Evolutionary conservation across 371 early-diverging fungal genomes (phyloP).

Genomic region (Mucor sp.): DNA sequence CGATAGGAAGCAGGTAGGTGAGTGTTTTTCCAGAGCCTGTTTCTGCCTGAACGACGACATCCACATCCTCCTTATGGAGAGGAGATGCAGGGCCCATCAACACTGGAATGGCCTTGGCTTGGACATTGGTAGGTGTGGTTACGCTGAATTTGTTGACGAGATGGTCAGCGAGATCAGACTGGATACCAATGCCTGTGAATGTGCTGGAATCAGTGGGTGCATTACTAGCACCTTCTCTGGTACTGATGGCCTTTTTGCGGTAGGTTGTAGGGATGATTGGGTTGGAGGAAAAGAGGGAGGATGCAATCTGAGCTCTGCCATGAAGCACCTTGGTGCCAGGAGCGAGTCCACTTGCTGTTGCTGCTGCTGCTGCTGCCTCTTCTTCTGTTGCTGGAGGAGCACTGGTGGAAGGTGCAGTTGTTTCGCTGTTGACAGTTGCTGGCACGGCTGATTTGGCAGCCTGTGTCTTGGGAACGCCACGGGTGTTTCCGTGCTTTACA

Average conservation of each 20-base stretch:
- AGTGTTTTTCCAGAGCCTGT: slow-evolving; percentile 99
- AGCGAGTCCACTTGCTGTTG: slow-evolving; percentile 20
- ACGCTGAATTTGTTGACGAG: slow-evolving; percentile 68
- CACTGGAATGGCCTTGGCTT: slow-evolving; percentile 69
- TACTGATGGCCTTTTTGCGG: slow-evolving; percentile 31
- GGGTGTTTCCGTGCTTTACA: background rate
- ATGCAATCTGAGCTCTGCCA: slow-evolving; percentile 55
- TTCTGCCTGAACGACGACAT: slow-evolving; percentile 92
- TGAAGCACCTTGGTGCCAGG: slow-evolving; percentile 48
- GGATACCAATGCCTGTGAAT: slow-evolving; percentile 78
- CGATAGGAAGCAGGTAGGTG: slow-evolving; percentile 91
- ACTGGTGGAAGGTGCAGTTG: background rate
- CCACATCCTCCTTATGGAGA: slow-evolving; percentile 53
- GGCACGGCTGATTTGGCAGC: slow-evolving; percentile 3
- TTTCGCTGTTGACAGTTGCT: slow-evolving; percentile 3
- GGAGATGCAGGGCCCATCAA: slow-evolving; percentile 53
- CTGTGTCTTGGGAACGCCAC: slow-evolving; percentile 1
- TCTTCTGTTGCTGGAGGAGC: slow-evolving; percentile 5
- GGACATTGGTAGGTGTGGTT: slow-evolving; percentile 70
- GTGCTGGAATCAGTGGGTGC: slow-evolving; percentile 58
- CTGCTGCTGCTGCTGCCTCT: slow-evolving; percentile 9
- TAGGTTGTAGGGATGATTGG: slow-evolving; percentile 44
- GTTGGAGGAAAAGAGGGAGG: slow-evolving; percentile 63
- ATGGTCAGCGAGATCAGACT: slow-evolving; percentile 64
- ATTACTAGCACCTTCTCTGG: slow-evolving; percentile 53